phyloP scores from a whole-genome alignment of 2,329 filamentous ascomycete genomes.

The Trichophyton verrucosum region DNA sequence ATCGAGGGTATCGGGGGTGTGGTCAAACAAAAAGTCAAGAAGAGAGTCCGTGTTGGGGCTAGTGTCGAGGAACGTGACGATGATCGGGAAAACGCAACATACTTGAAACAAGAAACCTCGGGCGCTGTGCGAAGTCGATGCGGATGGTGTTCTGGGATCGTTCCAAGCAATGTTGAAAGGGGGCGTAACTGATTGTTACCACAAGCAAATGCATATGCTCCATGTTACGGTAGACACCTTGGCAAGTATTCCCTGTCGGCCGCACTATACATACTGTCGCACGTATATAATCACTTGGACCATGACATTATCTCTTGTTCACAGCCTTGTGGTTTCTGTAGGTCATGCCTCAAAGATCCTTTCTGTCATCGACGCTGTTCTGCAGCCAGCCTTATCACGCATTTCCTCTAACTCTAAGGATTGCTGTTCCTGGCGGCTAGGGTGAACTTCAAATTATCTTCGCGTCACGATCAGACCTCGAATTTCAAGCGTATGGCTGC shows the following conservation, averaged over 20 bases:
- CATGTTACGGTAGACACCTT: not conserved
- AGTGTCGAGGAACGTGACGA: constrained; percentile 79
- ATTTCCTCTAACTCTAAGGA: not conserved
- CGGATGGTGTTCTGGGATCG: constrained; percentile 73
- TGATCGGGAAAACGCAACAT: constrained; percentile 53
- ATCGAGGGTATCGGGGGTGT: constrained; percentile 82
- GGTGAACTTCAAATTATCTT: not conserved
- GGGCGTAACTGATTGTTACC: not conserved
- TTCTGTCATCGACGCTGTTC: not conserved
- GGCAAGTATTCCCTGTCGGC: not conserved
- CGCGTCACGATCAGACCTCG: not conserved
- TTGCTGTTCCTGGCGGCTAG: not conserved
- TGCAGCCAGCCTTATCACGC: not conserved
- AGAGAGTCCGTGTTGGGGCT: constrained; percentile 66
- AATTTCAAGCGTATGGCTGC: too few relatives aligned
- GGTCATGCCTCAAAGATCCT: not conserved
- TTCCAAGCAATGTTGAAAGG: constrained; percentile 45
- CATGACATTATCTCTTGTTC: not conserved
- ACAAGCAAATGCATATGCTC: not conserved
- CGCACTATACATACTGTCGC: not conserved
- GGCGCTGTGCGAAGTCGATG: constrained; percentile 71
- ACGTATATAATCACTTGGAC: not conserved
- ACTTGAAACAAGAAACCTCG: constrained; percentile 57
- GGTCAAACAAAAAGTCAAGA: constrained; percentile 78
- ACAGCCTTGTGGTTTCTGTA: not conserved